Base-by-base conservation (phyloP, 441 rosid genomes). In the Cnidoscolus chayamansa region DNA sequence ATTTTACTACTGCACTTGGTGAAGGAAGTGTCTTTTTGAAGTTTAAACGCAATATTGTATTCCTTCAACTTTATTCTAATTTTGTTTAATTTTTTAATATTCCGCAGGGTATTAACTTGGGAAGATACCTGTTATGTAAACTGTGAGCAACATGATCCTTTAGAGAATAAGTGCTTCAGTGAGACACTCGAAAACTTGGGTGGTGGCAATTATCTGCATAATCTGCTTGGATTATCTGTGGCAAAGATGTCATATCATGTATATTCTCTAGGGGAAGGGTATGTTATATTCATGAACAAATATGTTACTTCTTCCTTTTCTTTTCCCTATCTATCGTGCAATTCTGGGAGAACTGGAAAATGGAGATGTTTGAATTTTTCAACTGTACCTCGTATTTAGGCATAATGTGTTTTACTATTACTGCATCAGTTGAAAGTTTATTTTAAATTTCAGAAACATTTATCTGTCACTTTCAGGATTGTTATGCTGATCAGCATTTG, bases 191-290 rank as follows among this genome's bases (percentile, higher is more conserved):
- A 84, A 61, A 82, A 64, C 77, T 73, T 77, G 80, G 78, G 78
- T 67, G 78, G 73, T 66, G 84, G 84, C 53, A 71, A 66, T 72
- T 76, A 69, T 77, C 77, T 84, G 0, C 79, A 70, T 59, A 91
- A 90, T 55, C 87, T 80, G 35, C 86, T 94, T 70, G 87, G 93
- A 47, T 82, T 89, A 70, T 93, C 96, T 58, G 80, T 94, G 84
- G 94, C 97, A 67, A 88, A 89, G 87, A 90, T 94, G 97, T 87
- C 94, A 40, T 89, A 87, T 79, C 91, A 87, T 65, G 93, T 83
- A 32, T 89, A 89, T 86, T 84, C 95, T 76, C 84, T 92, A 15
- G 98, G 98, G 78, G 94, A 94, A 85, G 97, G 98, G 98, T 94
- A 89, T 73, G 86, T 0, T 73, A 70, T 45, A 37, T 76, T 59